Evolutionary conservation across 2,329 filamentous ascomycete species (phyloP), one percentile per base, ranked within the genome.

Genomic region (Fusarium redolens): DNA sequence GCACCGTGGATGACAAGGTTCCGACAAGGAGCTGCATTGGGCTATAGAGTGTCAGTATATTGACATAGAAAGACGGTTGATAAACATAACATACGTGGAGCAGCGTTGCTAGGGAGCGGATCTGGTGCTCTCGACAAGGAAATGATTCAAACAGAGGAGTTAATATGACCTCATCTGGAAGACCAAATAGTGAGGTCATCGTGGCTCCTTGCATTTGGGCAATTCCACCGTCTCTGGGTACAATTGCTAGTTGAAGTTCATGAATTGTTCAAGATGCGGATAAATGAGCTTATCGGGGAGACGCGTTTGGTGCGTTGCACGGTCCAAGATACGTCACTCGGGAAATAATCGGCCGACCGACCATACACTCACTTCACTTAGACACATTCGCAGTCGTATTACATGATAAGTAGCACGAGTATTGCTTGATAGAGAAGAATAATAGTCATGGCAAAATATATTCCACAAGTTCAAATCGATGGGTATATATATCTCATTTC

Each of bases 1-100:
- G 95, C 90, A 56, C 96, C 96, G 81, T 98, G 91, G 54, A 97
- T 82, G 28, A 98, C 90, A 15, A 98, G 81, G 68, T 93, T 93
- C 15, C 90, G 86, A 63, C 92, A 93, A 63, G 90, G 91, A 35
- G 93, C 91, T n/a, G 91, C 86, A 51, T 84, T 82, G 28, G 90
- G 88, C 90, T 93, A 78, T 15, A 44, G 7, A 25, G 22, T 31
- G 28, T 67, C 28, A 74, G 59, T 28, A 61, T 37, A 15, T 11
- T 43, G 31, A 51, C 18, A 17, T 25, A 58, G 8, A 18, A 20
- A 50, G 62, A 50, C 5, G 18, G 37, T 37, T 18, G n/a, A 25
- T 50, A 52, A 55, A 77, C 83, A 71, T 81, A 87, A 77, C 83
- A 70, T 81, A 87, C 87, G 76, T 85, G 81, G 31, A 91, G 75